phyloP scores from a whole-genome alignment of 768 basidiomycete genomes.

The Termitomyces sp. region DNA sequence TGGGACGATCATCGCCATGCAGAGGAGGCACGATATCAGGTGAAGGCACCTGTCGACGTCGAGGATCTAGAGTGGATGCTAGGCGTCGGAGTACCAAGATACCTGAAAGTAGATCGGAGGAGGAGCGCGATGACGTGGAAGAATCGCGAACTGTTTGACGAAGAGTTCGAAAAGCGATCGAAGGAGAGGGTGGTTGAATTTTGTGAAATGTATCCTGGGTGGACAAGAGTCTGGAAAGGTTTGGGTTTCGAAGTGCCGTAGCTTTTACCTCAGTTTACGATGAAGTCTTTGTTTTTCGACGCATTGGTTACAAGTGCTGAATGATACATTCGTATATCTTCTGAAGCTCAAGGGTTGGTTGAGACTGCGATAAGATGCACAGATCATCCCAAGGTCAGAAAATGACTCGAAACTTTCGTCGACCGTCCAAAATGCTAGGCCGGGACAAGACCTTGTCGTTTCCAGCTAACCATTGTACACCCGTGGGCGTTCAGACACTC shows the following conservation, averaged over 20 bases:
- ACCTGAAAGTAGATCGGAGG: neutral
- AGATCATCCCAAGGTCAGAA: too few relatives aligned
- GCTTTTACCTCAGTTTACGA: too few relatives aligned
- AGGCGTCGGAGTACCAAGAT: neutral
- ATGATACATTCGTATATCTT: too few relatives aligned
- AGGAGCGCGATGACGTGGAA: neutral
- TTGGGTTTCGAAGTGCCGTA: constrained; percentile 9
- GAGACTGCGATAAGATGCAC: too few relatives aligned
- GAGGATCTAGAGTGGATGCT: constrained; percentile 11
- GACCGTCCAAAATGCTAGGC: too few relatives aligned
- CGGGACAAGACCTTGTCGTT: too few relatives aligned
- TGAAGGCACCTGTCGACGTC: constrained; percentile 12
- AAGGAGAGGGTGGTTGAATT: constrained; percentile 9
- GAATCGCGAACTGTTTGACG: constrained; percentile 7
- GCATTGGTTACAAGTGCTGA: too few relatives aligned
- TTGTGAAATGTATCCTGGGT: constrained; percentile 8
- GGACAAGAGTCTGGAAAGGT: neutral
- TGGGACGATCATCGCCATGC: constrained; percentile 15
- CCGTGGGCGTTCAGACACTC: too few relatives aligned
- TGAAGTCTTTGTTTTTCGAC: too few relatives aligned
- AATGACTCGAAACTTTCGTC: too few relatives aligned
- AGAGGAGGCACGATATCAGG: constrained; percentile 6
- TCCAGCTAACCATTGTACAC: too few relatives aligned
- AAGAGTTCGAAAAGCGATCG: constrained; percentile 11
- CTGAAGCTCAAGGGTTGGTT: too few relatives aligned